Evolutionary conservation across 805 yeast genomes (phyloP), one percentile per base, ranked within the genome.

Genomic region (Jamesozyma gamospora): DNA sequence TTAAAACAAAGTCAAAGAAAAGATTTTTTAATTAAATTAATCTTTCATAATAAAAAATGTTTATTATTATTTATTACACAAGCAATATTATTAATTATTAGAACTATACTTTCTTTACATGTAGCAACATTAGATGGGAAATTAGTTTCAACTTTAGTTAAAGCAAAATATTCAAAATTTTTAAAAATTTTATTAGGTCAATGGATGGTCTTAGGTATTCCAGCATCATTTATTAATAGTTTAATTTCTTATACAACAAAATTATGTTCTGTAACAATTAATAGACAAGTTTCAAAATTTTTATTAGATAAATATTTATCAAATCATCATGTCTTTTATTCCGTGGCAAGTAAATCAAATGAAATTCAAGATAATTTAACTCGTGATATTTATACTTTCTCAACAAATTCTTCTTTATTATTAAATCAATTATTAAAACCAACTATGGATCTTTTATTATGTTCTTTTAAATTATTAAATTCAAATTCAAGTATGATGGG

Each of bases 361-460:
- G 56, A 54, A 42, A 48, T 54, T 32, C 60, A 55, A 41, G 58
- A 55, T 35, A 48, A 58, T 42, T 40, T 87, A 41, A 79, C 95
- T 1, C 77, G 85, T 8, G 94, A 85, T 53, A 77, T 85, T 18
- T 76, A 80, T 17, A 71, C 86, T 41, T 74, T 88, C 51, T 72
- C 94, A 4, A 69, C 70, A 28, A 77, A 90, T 3, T 66, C 84
- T 32, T 75, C 94, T 2, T 67, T 76, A 36, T 69, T 88, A 37
- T 88, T 94, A 14, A 80, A 90, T 18, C 94, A 88, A 57, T 60
- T 88, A 18, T 69, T 90, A 45, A 85, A 84, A 55, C 96, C 96
- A 2, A 67, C 82, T 4, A 66, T 87, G 39, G 95, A 87, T 62
- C 71, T 87, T 48, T 59, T 80, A 16, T 66, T 87, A 28, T 83